phyloP scores from a whole-genome alignment of 2,329 filamentous ascomycete genomes.

The Microdochium nivale region DNA sequence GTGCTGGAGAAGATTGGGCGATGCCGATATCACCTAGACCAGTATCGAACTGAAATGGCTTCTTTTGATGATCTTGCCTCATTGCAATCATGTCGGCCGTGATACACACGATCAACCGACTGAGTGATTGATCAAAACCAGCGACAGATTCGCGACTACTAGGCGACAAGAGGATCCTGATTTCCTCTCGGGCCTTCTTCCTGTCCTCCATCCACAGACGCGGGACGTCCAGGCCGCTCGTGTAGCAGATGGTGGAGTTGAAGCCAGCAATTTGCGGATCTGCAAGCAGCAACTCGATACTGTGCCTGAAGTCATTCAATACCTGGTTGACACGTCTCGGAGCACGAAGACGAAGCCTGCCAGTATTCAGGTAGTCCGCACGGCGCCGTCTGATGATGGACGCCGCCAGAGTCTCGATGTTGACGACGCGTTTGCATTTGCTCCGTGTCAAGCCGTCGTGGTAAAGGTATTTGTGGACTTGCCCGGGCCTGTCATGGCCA shows the following conservation, averaged over 20 bases:
- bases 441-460: slow-evolving; percentile 58
- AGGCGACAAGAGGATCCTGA: slow-evolving; percentile 24
- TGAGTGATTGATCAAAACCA: slow-evolving; percentile 48
- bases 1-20: slow-evolving; percentile 61
- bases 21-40: slow-evolving; percentile 77
- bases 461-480: slow-evolving; percentile 52
- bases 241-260: slow-evolving; percentile 77
- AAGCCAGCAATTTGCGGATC: slow-evolving; percentile 68
- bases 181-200: slow-evolving; percentile 28
- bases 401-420: slow-evolving; percentile 66
- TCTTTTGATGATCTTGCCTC: slow-evolving; percentile 37
- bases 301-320: slow-evolving; percentile 36
- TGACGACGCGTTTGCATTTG: slow-evolving; percentile 63
- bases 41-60: slow-evolving; percentile 78
- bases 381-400: slow-evolving; percentile 44
- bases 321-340: slow-evolving; percentile 33
- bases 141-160: slow-evolving; percentile 15
- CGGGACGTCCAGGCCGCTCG: slow-evolving; percentile 60
- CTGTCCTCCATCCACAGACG: slow-evolving; percentile 24
- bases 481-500: slow-evolving; percentile 48
- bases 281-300: slow-evolving; percentile 47
- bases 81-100: slow-evolving; percentile 50
- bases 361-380: slow-evolving; percentile 24
- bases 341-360: slow-evolving; percentile 14
- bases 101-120: slow-evolving; percentile 59